phyloP scores from a whole-genome alignment of 129 eudicot genomes.

The Arctium lappa region DNA sequence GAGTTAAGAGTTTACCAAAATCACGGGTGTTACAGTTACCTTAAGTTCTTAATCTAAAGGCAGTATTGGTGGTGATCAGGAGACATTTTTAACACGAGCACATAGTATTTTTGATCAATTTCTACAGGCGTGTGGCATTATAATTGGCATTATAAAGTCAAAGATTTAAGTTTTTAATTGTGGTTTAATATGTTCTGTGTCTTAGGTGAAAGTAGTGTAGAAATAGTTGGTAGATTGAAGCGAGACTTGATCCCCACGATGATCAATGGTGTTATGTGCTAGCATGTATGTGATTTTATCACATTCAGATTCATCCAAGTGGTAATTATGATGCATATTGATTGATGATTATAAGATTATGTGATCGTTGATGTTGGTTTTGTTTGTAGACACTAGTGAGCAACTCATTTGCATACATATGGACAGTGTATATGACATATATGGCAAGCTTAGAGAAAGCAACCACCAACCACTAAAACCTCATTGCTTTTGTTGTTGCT shows the following conservation, averaged over 20 bases:
- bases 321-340: background rate
- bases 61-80: no score
- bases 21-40: no score
- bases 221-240: conserved; percentile 68
- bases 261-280: conserved; percentile 82
- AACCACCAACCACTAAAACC: conserved; percentile 5
- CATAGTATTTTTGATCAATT: no score
- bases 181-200: background rate
- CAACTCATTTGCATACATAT: conserved; percentile 74
- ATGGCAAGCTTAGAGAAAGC: conserved; percentile 88
- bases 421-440: conserved; percentile 89
- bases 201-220: conserved; percentile 70
- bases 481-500: background rate
- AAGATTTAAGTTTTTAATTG: background rate
- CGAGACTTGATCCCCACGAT: conserved; percentile 84
- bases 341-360: background rate
- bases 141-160: no score
- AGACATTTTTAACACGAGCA: no score
- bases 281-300: conserved; percentile 94
- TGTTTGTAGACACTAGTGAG: conserved; percentile 84
- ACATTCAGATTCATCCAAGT: conserved; percentile 67
- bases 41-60: no score
- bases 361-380: conserved; percentile 5
- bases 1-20: no score
- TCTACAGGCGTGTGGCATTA: no score